Percentiles rank a stretch among this genome's conserved stretches.
Evolutionary conservation across 495 filamentous ascomycete genomes (phyloP).

Genomic region (Penicillium bialowiezense): DNA sequence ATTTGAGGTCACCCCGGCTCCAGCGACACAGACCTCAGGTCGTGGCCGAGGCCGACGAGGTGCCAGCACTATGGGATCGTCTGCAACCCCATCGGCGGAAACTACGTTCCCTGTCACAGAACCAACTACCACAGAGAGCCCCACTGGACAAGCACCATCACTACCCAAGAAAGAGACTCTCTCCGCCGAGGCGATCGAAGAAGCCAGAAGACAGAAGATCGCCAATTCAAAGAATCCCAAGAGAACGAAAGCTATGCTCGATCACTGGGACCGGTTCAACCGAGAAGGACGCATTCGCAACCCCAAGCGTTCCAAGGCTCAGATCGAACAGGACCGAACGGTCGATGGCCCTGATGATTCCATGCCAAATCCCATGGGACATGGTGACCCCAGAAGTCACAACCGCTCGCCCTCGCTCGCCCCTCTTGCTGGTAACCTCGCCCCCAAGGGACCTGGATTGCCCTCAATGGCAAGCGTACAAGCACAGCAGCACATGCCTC

Average conservation of each 20-base stretch:
- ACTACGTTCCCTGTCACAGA: conserved; percentile 10
- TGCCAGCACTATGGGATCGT: conserved; percentile 13
- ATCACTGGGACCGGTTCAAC: conserved; percentile 48
- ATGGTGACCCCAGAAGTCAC: conserved; percentile 17
- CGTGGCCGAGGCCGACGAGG: conserved; percentile 27
- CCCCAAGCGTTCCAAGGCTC: conserved; percentile 47
- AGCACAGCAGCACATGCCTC: conserved; percentile 13
- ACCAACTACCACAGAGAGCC: conserved; percentile 6
- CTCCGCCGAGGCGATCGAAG: conserved; percentile 29
- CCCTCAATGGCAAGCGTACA: conserved; percentile 17
- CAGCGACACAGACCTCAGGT: conserved; percentile 7
- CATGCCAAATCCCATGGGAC: conserved; percentile 22
- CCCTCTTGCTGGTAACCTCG: conserved; percentile 23
- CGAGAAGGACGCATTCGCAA: conserved; percentile 42
- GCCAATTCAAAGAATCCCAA: conserved; percentile 49
- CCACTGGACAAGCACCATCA: conserved; percentile 1
- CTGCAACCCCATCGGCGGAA: conserved; percentile 1
- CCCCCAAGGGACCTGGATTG: conserved; percentile 21
- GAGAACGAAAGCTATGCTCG: conserved; percentile 48
- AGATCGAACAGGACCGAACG: conserved; percentile 42
- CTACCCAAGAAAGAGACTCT: conserved; percentile 13
- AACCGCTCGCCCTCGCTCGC: conserved; percentile 22
- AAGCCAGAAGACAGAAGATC: conserved; percentile 37
- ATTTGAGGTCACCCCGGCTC: conserved; percentile 19
- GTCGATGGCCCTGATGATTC: conserved; percentile 27